These are phyloP conservation scores for Podaxis sp. DNA, from an alignment of 768 basidiomycete genomes.

Conservation along the genomic window DNA sequence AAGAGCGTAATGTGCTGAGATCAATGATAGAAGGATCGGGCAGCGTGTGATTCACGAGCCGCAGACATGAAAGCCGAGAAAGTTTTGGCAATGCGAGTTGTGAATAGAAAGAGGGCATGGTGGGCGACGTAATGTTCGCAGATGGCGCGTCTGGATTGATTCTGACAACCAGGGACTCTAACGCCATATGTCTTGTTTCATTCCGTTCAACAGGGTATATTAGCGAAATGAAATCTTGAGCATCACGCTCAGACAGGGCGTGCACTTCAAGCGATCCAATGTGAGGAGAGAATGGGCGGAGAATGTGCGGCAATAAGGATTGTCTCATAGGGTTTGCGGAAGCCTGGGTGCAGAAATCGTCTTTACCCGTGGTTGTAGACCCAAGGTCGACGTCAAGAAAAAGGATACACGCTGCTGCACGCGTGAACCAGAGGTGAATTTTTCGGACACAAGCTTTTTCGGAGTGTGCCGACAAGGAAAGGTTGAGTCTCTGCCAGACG, in stretches of 20 bases:
- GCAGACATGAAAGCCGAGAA: conserved; percentile 8
- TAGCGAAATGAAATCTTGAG: conserved; percentile 19
- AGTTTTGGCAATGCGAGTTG: conserved; percentile 3
- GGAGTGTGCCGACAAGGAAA: conserved; percentile 20
- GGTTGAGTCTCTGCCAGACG: conserved; percentile 29
- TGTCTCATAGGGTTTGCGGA: background rate
- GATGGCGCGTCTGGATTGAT: background rate
- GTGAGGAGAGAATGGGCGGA: conserved; percentile 16
- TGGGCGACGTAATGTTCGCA: background rate
- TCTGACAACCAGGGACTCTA: background rate
- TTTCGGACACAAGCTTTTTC: conserved; percentile 23
- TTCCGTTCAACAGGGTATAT: conserved; percentile 17
- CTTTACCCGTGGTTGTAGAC: background rate
- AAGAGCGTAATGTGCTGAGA: conserved; percentile 19
- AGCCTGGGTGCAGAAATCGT: background rate
- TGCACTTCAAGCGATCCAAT: conserved; percentile 21
- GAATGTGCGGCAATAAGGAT: background rate
- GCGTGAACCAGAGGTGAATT: conserved; percentile 30
- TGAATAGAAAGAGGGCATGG: conserved; percentile 9
- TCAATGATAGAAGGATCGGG: conserved; percentile 20
- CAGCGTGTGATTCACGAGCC: conserved; percentile 26
- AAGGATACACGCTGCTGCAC: conserved; percentile 26
- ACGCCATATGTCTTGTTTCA: background rate
- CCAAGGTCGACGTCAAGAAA: conserved; percentile 22
- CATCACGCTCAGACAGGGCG: conserved; percentile 22